These are phyloP conservation scores for Cladobotryum protrusum DNA, from an alignment of 2,329 filamentous ascomycete genomes.

Conservation along the genomic window DNA sequence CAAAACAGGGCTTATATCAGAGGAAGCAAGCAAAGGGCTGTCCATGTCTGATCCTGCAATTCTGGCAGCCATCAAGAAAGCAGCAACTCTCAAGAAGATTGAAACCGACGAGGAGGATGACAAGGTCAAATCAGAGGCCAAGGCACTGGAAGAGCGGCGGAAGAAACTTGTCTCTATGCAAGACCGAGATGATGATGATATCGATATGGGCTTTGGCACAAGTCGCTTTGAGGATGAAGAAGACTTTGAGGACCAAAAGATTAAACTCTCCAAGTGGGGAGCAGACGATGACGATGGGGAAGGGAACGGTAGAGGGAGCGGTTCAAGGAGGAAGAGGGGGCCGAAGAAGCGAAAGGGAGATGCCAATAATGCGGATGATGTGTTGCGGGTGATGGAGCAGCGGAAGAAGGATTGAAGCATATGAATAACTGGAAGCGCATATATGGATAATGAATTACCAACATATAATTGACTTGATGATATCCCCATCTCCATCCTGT, in stretches of 20 bases:
- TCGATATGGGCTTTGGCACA: conserved; percentile 91
- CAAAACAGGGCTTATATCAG: conserved; percentile 48
- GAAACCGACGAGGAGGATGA: conserved; percentile 31
- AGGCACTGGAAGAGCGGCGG: conserved; percentile 59
- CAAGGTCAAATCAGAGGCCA: conserved; percentile 38
- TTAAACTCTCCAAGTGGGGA: conserved; percentile 64
- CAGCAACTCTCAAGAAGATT: conserved; percentile 56
- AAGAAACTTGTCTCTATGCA: conserved; percentile 68
- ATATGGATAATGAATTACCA: not conserved
- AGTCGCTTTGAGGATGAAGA: conserved; percentile 84
- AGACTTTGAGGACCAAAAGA: conserved; percentile 62
- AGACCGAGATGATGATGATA: conserved; percentile 78
- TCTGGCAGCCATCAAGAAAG: conserved; percentile 78
- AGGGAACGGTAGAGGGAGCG: conserved; percentile 37
- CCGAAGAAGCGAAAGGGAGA: conserved; percentile 73
- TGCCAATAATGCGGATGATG: conserved; percentile 71
- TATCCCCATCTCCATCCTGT: too few relatives aligned
- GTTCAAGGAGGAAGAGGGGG: conserved; percentile 60
- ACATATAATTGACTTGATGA: not conserved
- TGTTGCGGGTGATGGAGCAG: conserved; percentile 69
- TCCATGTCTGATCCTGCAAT: conserved; percentile 70
- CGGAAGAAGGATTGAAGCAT: conserved; percentile 31
- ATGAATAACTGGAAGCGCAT: conserved; percentile 1
- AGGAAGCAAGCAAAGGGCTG: conserved; percentile 44
- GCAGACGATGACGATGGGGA: conserved; percentile 42